Evolutionary conservation across 768 basidiomycete genomes (phyloP), one percentile per base, ranked within the genome.

Genomic region (Pholiota molesta): DNA sequence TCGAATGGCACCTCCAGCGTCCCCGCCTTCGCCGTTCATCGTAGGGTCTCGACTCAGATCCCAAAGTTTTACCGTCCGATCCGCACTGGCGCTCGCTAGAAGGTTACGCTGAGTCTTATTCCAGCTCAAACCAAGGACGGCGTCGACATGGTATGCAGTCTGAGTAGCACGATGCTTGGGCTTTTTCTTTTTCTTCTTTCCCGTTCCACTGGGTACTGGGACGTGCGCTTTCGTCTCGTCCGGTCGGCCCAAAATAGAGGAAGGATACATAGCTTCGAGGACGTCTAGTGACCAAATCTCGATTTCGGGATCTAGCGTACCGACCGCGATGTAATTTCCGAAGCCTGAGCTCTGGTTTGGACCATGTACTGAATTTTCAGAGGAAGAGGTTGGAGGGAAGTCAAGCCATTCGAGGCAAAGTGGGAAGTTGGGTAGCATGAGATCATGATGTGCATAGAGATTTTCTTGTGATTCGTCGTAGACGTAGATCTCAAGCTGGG

Each of bases 331-430:
- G 75, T 92, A 98, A 73, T 90, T 97, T 6, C 95, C 95, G 55
- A 86, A 83, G 6, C 77, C 74, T n/a, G 74, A 57, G 11, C 61
- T 64, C 61, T 73, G 64, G 47, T 73, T 72, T 16, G 74, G 68
- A 21, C 71, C 57, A 57, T 74, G 61, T 67, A 74, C 64, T 62
- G 77, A 66, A 35, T 63, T 53, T 44, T 70, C 70, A 26, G 80
- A 79, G 28, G 81, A 73, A 60, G 88, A 77, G 62, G 88, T 76
- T 23, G 94, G 92, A n/a, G 90, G 85, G 75, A 95, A 98, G 73
- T 99, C 94, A 62, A 98, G 89, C 97, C 97, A 99, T 81, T 99
- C 97, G 61, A 99, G 91, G 69, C 97, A 99, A 61, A 99, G 89
- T 9, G 97, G 97, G 75, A 98, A 95, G 66, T 94, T 94, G 65